Evolutionary conservation across 2,329 filamentous ascomycete species (phyloP).

Genomic region (Leptographium procerum): DNA sequence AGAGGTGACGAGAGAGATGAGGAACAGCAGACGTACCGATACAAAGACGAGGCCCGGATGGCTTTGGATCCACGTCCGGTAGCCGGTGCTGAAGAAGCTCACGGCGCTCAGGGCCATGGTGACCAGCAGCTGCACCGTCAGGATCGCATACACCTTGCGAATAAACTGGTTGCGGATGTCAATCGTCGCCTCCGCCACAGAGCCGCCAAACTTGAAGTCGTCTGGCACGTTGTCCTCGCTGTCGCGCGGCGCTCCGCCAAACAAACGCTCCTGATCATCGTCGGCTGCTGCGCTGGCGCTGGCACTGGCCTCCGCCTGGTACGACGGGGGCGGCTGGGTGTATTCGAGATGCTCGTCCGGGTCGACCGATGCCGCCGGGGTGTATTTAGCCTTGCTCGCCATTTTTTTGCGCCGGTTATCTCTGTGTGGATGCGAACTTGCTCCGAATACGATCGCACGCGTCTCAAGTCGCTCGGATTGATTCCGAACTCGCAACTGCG

Average conservation of each 20-base stretch:
- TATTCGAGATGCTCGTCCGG: conserved; percentile 58
- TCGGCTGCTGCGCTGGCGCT: conserved; percentile 41
- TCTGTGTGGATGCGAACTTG: no score
- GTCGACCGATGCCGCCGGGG: conserved; percentile 73
- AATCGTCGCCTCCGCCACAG: conserved; percentile 83
- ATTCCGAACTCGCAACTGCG: no score
- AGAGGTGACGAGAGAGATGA: background rate
- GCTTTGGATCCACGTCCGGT: conserved; percentile 77
- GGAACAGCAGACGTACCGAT: conserved; percentile 42
- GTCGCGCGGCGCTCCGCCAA: conserved; percentile 57
- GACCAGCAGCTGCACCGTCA: conserved; percentile 85
- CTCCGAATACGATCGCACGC: no score
- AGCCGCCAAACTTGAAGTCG: conserved; percentile 98
- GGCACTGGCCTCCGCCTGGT: conserved; percentile 40
- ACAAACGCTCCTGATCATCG: conserved; percentile 43
- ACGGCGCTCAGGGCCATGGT: conserved; percentile 72
- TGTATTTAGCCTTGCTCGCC: conserved; percentile 62
- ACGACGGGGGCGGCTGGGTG: conserved; percentile 73
- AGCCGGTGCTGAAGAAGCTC: conserved; percentile 71
- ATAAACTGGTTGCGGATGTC: conserved; percentile 96
- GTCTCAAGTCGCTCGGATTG: no score
- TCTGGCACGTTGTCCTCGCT: conserved; percentile 90
- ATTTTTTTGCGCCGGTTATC: conserved; percentile 12
- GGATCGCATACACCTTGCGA: conserved; percentile 94
- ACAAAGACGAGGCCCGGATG: conserved; percentile 78